A percentile compares a stretch with the other conserved stretches of the same genome.
Conservation (phyloP, 805 yeast species). For the Ogataea methanolica region DNA sequence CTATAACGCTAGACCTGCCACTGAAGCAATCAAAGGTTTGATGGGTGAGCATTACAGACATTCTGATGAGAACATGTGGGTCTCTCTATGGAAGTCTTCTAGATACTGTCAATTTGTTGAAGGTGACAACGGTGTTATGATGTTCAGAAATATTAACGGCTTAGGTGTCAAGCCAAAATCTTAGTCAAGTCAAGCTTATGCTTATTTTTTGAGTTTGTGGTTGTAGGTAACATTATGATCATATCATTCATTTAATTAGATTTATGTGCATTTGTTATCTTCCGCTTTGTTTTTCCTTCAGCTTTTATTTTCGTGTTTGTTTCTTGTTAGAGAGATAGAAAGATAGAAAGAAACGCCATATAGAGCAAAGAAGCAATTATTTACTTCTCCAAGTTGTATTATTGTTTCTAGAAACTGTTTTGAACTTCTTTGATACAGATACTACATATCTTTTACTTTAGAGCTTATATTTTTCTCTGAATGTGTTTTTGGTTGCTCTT, state of each 20-base stretch:
- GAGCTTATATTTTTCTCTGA: too few relatives aligned
- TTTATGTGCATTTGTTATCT: background rate
- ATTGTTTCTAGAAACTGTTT: background rate
- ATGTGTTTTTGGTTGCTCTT: too few relatives aligned
- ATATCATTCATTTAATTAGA: too few relatives aligned
- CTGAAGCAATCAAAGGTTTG: constrained; percentile 73
- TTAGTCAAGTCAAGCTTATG: background rate
- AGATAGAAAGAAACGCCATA: too few relatives aligned
- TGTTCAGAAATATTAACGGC: constrained; percentile 72
- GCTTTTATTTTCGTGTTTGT: too few relatives aligned
- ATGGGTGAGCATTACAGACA: constrained; percentile 78
- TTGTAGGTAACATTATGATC: too few relatives aligned
- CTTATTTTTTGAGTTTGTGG: too few relatives aligned
- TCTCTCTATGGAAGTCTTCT: constrained; percentile 55
- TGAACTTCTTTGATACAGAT: background rate
- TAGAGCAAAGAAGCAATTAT: too few relatives aligned
- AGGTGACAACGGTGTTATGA: constrained; percentile 63
- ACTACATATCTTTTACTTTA: background rate
- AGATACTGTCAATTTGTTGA: constrained; percentile 71
- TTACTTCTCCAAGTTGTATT: too few relatives aligned
- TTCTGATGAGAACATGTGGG: constrained; percentile 70
- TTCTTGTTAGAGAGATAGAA: too few relatives aligned
- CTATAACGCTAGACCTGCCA: constrained; percentile 78
- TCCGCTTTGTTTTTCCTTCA: too few relatives aligned
- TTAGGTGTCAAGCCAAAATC: constrained; percentile 38